Percentiles rank a stretch among this genome's conserved stretches.
Conservation (phyloP, 116 monocot genomes). For the Thalassia testudinum region DNA sequence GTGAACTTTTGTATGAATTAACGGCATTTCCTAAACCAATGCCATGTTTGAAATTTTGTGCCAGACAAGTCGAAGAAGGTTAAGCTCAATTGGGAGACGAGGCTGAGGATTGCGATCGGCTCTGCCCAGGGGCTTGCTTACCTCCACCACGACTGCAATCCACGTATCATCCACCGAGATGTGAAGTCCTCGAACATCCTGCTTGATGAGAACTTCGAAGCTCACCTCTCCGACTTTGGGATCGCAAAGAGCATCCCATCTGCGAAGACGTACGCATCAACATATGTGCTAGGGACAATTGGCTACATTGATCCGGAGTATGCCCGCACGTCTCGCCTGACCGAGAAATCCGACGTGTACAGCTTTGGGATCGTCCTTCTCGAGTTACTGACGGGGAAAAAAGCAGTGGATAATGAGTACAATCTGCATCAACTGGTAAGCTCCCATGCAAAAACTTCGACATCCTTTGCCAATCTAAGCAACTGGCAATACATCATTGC, state of each 20-base stretch:
- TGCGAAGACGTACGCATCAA: constrained; percentile 73
- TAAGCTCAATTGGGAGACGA: constrained; percentile 90
- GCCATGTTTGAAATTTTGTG: too few relatives aligned
- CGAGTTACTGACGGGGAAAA: constrained; percentile 86
- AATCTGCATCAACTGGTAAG: constrained; percentile 85
- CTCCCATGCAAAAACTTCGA: neutral
- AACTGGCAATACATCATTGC: neutral
- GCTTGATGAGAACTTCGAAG: constrained; percentile 87
- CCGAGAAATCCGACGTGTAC: constrained; percentile 88
- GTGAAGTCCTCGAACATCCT: constrained; percentile 96
- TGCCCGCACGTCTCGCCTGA: constrained; percentile 80
- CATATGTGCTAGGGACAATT: constrained; percentile 81
- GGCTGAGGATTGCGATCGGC: constrained; percentile 79
- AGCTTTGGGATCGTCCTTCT: constrained; percentile 88
- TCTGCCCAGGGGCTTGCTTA: constrained; percentile 84
- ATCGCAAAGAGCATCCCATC: constrained; percentile 77
- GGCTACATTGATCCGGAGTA: constrained; percentile 99
- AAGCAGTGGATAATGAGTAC: constrained; percentile 85
- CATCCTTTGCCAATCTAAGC: neutral
- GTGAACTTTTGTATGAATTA: too few relatives aligned
- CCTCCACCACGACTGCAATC: constrained; percentile 94
- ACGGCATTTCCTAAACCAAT: too few relatives aligned
- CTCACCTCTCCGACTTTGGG: constrained; percentile 81
- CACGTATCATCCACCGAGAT: constrained; percentile 72
- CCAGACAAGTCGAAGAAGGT: constrained; percentile 89